Evolutionary conservation across 2,329 filamentous ascomycete species (phyloP), one percentile per base, ranked within the genome.

Genomic region (Pestalotiopsis sp.): DNA sequence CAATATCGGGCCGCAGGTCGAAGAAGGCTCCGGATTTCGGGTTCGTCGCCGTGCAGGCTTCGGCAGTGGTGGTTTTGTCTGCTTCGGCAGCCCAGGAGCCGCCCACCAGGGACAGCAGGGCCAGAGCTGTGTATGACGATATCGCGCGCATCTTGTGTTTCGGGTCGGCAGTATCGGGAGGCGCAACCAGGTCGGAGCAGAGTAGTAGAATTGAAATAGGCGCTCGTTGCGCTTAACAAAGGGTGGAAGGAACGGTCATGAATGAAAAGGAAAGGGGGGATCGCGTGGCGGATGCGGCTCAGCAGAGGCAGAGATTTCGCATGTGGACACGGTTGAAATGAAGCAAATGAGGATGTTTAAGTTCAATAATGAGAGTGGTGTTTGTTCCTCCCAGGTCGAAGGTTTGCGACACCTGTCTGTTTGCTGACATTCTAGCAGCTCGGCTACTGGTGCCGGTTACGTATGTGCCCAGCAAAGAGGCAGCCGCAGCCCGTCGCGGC

Each of bases 21-120:
- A 87, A 90, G 79, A 89, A 90, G 39, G 86, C 84, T 66, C 87
- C 87, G 69, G 81, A 85, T 3, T 85, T 84, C 12, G 87, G 86
- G 12, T 64, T 64, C 7, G 86, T 85, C 0, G 87, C 87, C 7
- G 87, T 89, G 74, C 88, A 90, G 39, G 84, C 79, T 36, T 80
- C 81, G 1, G 83, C 77, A 1, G 85, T 85, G 1, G 81, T 78
- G 4, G 83, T 80, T 38, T 82, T 75, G 4, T 79, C 73, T 65
- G 81, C 75, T 25, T 81, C 78, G 52, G 81, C 73, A 59, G 79
- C 79, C 69, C 75, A 25, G 52, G 75, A 75, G 9, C 75, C 72
- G 31, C 80, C 77, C 64, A 78, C 78, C 49, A 83, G 74, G 61
- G 83, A 72, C 31, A 81, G 73, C 41, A 83, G 66, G 17, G 73